Conservation (phyloP, 352 stramenopile species). For the Phytophthora fragariaefolia region DNA sequence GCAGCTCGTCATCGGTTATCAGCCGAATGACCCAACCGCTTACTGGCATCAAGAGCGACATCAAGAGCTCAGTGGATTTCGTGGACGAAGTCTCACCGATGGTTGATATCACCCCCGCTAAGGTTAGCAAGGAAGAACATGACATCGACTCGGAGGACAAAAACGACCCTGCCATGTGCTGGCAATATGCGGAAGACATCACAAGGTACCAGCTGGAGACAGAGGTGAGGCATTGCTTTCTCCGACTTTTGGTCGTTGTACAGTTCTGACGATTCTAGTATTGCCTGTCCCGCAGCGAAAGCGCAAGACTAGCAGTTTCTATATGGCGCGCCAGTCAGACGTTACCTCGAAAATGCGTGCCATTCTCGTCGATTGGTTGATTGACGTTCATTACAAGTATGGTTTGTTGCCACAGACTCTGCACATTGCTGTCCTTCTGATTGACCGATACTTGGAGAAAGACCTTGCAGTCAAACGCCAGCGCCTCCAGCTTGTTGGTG, state of each 20-base stretch:
- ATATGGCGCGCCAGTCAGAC: conserved; percentile 93
- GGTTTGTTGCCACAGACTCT: conserved; percentile 78
- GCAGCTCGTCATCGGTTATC: conserved; percentile 36
- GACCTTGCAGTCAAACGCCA: conserved; percentile 73
- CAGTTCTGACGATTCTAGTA: neutral
- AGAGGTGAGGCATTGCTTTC: conserved; percentile 43
- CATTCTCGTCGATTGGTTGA: conserved; percentile 99
- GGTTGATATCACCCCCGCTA: conserved; percentile 25
- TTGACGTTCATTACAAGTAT: conserved; percentile 92
- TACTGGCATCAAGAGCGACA: conserved; percentile 38
- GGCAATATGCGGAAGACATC: conserved; percentile 87
- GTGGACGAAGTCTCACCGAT: conserved; percentile 37
- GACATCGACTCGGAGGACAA: conserved; percentile 86
- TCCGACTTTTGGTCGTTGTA: neutral
- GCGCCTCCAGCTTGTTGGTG: conserved; percentile 95
- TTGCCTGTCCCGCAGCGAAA: conserved; percentile 47
- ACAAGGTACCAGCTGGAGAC: conserved; percentile 78
- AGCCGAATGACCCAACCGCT: conserved; percentile 31
- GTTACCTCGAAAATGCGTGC: conserved; percentile 99
- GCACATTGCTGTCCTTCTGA: conserved; percentile 85
- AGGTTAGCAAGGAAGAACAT: conserved; percentile 39
- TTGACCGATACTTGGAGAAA: conserved; percentile 85
- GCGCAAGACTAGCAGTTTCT: conserved; percentile 65
- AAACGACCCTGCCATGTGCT: conserved; percentile 63
- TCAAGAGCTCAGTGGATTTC: conserved; percentile 45